Evolutionary conservation across 805 yeast species (phyloP).

Genomic region (Candida piceae): DNA sequence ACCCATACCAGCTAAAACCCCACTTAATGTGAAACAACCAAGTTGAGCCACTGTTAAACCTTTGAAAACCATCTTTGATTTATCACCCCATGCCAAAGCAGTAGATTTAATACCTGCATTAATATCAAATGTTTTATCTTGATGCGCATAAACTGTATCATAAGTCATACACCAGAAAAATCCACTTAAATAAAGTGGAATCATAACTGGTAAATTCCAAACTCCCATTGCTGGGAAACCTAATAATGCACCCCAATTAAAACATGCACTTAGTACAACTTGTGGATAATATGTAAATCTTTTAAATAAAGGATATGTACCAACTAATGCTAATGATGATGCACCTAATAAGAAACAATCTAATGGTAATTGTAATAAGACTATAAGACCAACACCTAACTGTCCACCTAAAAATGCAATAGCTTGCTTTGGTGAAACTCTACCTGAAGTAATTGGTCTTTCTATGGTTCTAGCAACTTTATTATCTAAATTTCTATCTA

Average conservation of each 20-base stretch:
- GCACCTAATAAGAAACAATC: constrained; percentile 84
- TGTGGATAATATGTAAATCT: constrained; percentile 97
- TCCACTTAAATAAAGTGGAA: constrained; percentile 70
- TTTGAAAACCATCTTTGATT: constrained; percentile 64
- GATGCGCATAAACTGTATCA: constrained; percentile 97
- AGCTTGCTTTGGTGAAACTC: constrained; percentile 70
- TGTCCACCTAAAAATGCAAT: constrained; percentile 66
- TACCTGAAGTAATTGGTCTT: constrained; percentile 90
- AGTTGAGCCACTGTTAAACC: constrained; percentile 66
- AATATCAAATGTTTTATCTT: constrained; percentile 84
- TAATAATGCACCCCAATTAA: constrained; percentile 89
- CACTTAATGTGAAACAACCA: constrained; percentile 59
- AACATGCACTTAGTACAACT: constrained; percentile 70
- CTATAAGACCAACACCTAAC: constrained; percentile 64
- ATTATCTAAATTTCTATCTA: constrained; percentile 77
- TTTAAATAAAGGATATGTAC: constrained; percentile 88
- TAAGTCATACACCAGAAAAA: constrained; percentile 93
- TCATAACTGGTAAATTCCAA: constrained; percentile 69
- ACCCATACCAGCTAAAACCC: constrained; percentile 73
- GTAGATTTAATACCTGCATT: constrained; percentile 92
- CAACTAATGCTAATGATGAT: constrained; percentile 70
- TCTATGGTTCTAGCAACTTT: constrained; percentile 84
- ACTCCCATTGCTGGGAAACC: constrained; percentile 97
- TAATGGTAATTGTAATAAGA: constrained; percentile 67
- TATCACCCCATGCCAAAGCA: constrained; percentile 89